These are phyloP conservation scores for Kregervanrija pseudodelftensis DNA, from an alignment of 805 yeast genomes.

Conservation along the genomic window DNA sequence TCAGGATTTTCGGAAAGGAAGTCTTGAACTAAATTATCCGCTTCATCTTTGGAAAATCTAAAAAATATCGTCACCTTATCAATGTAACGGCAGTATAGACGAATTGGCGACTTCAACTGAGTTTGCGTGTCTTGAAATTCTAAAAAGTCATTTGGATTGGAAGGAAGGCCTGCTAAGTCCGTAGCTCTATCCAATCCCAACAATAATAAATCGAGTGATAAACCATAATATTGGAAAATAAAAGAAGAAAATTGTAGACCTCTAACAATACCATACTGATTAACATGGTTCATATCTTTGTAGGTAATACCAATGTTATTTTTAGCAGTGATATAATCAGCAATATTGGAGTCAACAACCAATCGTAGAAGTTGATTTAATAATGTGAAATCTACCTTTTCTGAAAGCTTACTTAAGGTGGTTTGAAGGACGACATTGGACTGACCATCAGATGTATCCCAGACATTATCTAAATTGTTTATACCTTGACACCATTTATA, in stretches of 20 bases:
- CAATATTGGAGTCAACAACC: slow-evolving; percentile 82
- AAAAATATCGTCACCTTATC: slow-evolving; percentile 78
- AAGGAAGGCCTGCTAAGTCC: slow-evolving; percentile 76
- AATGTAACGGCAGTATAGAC: slow-evolving; percentile 73
- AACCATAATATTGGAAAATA: slow-evolving; percentile 83
- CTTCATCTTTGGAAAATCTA: slow-evolving; percentile 65
- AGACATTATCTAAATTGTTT: slow-evolving; percentile 67
- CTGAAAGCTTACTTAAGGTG: slow-evolving; percentile 59
- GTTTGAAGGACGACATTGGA: slow-evolving; percentile 82
- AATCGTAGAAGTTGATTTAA: slow-evolving; percentile 74
- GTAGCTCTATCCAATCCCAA: slow-evolving; percentile 82
- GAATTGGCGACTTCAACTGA: slow-evolving; percentile 68
- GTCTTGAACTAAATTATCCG: slow-evolving; percentile 68
- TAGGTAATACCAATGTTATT: slow-evolving; percentile 75
- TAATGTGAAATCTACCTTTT: slow-evolving; percentile 82
- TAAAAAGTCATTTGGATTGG: slow-evolving; percentile 67
- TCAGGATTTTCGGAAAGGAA: slow-evolving; percentile 82
- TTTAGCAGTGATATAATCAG: slow-evolving; percentile 90
- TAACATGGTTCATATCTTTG: slow-evolving; percentile 93
- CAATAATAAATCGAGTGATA: slow-evolving; percentile 72
- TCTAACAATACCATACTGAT: slow-evolving; percentile 78
- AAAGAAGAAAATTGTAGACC: slow-evolving; percentile 91
- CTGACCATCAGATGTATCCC: slow-evolving; percentile 74
- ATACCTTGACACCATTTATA: slow-evolving; percentile 94
- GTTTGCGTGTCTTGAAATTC: slow-evolving; percentile 54